Base-by-base conservation (phyloP, 495 filamentous ascomycete species). In the Penicillium flavigenum region DNA sequence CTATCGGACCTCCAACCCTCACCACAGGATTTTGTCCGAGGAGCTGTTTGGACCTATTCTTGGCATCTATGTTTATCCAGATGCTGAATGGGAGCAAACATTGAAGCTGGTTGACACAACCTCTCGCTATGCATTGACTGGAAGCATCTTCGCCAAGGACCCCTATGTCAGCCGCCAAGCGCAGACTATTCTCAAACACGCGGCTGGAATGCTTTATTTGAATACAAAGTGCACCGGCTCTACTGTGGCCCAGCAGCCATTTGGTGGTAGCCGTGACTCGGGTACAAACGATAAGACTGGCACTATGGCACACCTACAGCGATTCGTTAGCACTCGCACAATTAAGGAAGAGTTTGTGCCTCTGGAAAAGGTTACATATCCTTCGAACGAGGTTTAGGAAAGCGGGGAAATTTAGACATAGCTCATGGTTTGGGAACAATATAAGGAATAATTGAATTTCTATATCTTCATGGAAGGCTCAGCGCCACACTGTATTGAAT, bases 271-370 rank as follows among this genome's bases (percentile, higher is more conserved):
- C 52, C 78, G 89, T 42, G 86, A 86, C 11, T 88, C 85, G 48
- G 89, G 89, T 7, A 91, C 89, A 3, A 90, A 90, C 62, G 89
- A 92, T 66, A 92, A 91, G 77, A 87, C 87, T 7, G 89, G 88
- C 11, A 88, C 84, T 57, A 76, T 79, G 66, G 82, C 78, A 44
- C 73, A 90, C 44, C 58, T 92, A 54, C 76, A 77, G 51, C 75
- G 89, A 43, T 91, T 91, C 63, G 85, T 88, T n/a, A 88, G 86
- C 67, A 72, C 79, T 62, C 76, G 88, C 62, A 87, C 85, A 47
- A 84, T 91, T 57, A 91, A 91, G 81, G 88, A 91, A 79, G 88
- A 90, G 72, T 91, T 89, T 67, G 72, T 74, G 43, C 70, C 78
- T 4, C 77, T 82, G 19, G 69, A 77, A 22, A 73, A 77, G 67